A percentile compares a stretch with the other conserved stretches of the same genome.
Conservation (phyloP, 306 rosid genomes). For the Medicago arabica region DNA sequence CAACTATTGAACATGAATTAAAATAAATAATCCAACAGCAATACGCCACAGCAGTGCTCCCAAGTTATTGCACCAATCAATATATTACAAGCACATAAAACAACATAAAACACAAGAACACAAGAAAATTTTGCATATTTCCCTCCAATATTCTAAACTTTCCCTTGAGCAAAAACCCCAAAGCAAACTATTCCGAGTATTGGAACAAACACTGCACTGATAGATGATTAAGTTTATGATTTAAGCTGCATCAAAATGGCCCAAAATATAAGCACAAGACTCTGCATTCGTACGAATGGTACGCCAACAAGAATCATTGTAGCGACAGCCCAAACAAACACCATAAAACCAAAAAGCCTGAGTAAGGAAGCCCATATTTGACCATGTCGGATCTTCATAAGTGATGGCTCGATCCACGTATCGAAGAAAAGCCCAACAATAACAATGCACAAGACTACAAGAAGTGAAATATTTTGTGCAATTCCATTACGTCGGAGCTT, state of each 20-base stretch:
- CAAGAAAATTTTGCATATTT: too few relatives aligned
- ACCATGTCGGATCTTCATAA: background rate
- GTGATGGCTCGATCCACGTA: background rate
- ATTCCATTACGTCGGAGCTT: background rate
- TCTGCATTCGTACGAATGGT: conserved; percentile 1
- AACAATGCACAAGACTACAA: background rate
- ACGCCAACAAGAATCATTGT: background rate
- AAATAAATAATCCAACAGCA: too few relatives aligned
- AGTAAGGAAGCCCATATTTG: background rate
- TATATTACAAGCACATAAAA: background rate
- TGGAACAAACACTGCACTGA: background rate
- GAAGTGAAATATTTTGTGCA: background rate
- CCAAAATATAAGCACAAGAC: background rate
- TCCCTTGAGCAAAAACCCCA: background rate
- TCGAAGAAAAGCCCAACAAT: background rate
- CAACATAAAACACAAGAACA: too few relatives aligned
- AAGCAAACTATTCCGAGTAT: background rate
- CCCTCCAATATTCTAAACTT: background rate
- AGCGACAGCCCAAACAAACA: background rate
- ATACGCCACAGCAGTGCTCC: too few relatives aligned
- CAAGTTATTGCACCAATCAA: too few relatives aligned
- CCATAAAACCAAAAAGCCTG: background rate
- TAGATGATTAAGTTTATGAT: too few relatives aligned
- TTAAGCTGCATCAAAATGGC: background rate
- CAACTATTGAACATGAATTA: too few relatives aligned